Percentiles rank a stretch among this genome's conserved stretches.
phyloP scores from a whole-genome alignment of 2,329 filamentous ascomycete species.

The Trichophyton benhamiae region DNA sequence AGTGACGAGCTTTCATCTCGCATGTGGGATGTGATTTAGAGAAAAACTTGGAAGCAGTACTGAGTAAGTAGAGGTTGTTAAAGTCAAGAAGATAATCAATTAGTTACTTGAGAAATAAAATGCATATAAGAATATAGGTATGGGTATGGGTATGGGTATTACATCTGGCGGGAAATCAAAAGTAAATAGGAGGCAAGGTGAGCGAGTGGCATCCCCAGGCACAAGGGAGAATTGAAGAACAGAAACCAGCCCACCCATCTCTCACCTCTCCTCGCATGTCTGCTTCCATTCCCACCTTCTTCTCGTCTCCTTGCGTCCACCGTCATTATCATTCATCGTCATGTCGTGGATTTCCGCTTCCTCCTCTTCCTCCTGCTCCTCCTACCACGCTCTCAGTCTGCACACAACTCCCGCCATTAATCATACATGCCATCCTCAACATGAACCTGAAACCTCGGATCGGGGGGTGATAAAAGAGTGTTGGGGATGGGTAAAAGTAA shows the following conservation, averaged over 20 bases:
- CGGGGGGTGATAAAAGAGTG: background rate
- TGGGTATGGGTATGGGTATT: slow-evolving; percentile 2
- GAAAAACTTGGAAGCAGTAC: background rate
- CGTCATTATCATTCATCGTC: slow-evolving; percentile 3
- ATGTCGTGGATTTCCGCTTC: background rate
- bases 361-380: background rate
- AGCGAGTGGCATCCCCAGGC: background rate
- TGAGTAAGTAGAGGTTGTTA: background rate
- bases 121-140: background rate
- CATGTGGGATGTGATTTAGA: background rate
- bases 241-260: background rate
- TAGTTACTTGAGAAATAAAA: background rate
- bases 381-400: background rate
- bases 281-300: background rate
- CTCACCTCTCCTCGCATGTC: background rate
- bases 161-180: background rate
- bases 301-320: background rate
- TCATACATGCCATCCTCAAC: slow-evolving; percentile 3
- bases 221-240: background rate
- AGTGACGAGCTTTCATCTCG: background rate
- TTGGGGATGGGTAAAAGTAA: background rate
- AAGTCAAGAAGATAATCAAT: background rate
- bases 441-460: background rate
- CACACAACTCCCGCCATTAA: background rate
- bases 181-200: background rate